These are phyloP conservation scores for Gardenia jasminoides DNA, from an alignment of 257 asterid genomes.

Conservation along the genomic window DNA sequence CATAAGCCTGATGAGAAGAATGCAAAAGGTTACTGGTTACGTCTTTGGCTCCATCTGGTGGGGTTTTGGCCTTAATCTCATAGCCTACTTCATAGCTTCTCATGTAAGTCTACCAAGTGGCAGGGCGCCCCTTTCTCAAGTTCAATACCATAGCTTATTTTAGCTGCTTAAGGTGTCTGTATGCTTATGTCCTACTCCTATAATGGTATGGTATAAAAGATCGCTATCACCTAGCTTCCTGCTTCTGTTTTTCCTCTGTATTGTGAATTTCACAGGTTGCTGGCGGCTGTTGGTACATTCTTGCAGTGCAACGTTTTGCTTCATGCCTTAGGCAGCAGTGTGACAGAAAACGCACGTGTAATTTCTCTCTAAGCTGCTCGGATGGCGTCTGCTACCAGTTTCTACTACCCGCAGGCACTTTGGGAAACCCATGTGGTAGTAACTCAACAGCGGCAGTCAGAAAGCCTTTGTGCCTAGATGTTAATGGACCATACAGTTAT, in stretches of 20 bases:
- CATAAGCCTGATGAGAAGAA: constrained; percentile 70
- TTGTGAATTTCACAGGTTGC: constrained; percentile 52
- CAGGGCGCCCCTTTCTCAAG: background rate
- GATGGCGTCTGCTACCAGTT: constrained; percentile 78
- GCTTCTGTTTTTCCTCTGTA: too few relatives aligned
- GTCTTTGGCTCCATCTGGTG: constrained; percentile 97
- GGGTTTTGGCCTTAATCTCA: constrained; percentile 94
- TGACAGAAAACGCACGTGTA: constrained; percentile 36
- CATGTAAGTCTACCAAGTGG: constrained; percentile 49
- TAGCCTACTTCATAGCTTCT: constrained; percentile 94
- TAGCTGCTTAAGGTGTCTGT: background rate
- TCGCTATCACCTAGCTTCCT: background rate
- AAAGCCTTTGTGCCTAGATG: constrained; percentile 62
- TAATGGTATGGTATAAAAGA: background rate
- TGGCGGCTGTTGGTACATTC: constrained; percentile 98
- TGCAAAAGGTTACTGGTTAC: constrained; percentile 90
- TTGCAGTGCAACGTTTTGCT: constrained; percentile 79
- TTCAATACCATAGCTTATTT: background rate
- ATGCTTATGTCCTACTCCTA: background rate
- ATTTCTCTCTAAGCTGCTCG: constrained; percentile 62
- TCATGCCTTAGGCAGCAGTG: constrained; percentile 78
- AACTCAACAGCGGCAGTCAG: constrained; percentile 38
- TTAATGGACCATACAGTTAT: constrained; percentile 68
- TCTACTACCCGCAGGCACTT: constrained; percentile 41
- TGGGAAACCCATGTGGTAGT: constrained; percentile 59